phyloP scores from a whole-genome alignment of 495 filamentous ascomycete species.

The Xylaria scruposa region DNA sequence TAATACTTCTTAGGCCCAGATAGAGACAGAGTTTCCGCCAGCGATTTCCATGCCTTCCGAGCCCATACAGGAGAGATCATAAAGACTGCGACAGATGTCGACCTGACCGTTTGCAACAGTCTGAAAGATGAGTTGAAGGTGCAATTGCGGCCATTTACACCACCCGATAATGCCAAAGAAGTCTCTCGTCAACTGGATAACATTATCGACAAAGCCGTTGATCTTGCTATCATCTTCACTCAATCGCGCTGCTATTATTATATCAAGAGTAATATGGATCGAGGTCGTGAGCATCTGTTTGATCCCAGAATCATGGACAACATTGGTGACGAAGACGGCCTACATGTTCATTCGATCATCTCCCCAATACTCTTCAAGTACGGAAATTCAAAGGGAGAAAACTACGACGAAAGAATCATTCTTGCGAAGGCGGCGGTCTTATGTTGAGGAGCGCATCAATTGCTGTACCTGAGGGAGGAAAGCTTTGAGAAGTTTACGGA shows the following conservation, averaged over 20 bases:
- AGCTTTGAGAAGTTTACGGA: no score
- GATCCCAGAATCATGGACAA: neutral
- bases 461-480: no score
- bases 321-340: neutral
- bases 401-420: neutral
- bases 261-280: neutral
- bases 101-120: neutral
- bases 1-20: neutral
- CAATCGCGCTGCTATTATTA: neutral
- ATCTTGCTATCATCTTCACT: neutral
- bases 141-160: neutral
- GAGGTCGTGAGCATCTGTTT: neutral
- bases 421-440: neutral
- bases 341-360: neutral
- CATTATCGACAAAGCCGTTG: conserved; percentile 3
- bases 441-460: neutral
- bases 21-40: neutral
- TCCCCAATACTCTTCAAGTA: neutral
- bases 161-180: neutral
- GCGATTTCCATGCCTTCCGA: neutral
- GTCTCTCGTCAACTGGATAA: neutral
- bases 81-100: neutral
- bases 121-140: neutral
- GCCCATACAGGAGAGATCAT: neutral
- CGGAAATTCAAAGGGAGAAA: conserved; percentile 14